These are phyloP conservation scores for Moesziomyces sp. DNA, from an alignment of 1,284 basidiomycete genomes.

Conservation along the genomic window DNA sequence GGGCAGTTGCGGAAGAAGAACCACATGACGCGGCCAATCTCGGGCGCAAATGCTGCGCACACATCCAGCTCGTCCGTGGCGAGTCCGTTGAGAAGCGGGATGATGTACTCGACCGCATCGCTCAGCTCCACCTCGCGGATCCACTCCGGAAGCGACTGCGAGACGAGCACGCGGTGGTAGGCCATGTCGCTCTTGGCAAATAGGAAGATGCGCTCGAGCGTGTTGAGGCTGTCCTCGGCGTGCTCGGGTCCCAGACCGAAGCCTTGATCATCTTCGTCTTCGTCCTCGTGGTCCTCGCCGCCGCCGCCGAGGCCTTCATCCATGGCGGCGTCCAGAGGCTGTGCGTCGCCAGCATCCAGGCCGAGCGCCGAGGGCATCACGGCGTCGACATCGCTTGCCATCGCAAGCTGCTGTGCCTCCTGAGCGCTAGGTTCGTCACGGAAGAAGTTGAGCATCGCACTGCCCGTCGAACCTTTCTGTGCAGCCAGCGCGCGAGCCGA, in stretches of 20 bases:
- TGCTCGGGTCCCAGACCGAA: conserved; percentile 19
- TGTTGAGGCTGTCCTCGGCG: conserved; percentile 72
- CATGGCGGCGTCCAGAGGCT: conserved; percentile 27
- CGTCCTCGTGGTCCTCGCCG: conserved; percentile 15
- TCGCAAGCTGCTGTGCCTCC: conserved; percentile 17
- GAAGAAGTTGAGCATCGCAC: conserved; percentile 50
- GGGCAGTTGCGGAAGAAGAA: conserved; percentile 84
- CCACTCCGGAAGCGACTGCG: conserved; percentile 65
- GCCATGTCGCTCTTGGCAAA: conserved; percentile 85
- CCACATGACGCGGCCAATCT: conserved; percentile 87
- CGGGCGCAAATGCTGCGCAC: conserved; percentile 86
- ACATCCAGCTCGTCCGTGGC: conserved; percentile 92
- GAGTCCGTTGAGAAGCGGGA: conserved; percentile 86
- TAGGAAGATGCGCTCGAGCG: conserved; percentile 90
- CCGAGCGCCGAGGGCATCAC: conserved; percentile 46
- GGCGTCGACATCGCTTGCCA: conserved; percentile 23
- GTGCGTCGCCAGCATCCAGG: conserved; percentile 31
- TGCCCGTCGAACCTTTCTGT: conserved; percentile 40
- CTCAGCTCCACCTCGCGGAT: conserved; percentile 73
- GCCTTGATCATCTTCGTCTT: conserved; percentile 27
- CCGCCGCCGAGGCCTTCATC: conserved; percentile 10
- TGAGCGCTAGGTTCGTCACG: conserved; percentile 28
- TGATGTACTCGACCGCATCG: conserved; percentile 92
- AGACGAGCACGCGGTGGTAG: conserved; percentile 84
- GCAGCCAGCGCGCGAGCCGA: conserved; percentile 36